phyloP scores from a whole-genome alignment of 441 rosid genomes.

The Erysimum cheiri region DNA sequence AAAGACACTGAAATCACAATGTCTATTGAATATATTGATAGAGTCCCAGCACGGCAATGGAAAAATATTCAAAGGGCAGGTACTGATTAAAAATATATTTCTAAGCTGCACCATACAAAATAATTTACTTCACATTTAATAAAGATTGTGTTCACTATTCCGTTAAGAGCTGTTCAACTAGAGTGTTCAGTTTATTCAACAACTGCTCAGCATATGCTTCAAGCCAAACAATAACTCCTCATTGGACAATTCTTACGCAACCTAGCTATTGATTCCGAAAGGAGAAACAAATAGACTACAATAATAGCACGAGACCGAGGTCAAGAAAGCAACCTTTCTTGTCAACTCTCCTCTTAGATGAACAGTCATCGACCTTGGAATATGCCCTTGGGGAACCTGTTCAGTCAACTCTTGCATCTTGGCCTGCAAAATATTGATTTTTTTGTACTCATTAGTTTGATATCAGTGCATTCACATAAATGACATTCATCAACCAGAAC shows the following conservation, averaged over 20 bases:
- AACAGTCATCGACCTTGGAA: constrained; percentile 94
- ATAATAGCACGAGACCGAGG: constrained; percentile 22
- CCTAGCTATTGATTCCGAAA: constrained; percentile 9
- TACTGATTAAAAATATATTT: neutral
- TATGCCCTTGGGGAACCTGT: constrained; percentile 98
- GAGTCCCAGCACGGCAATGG: neutral
- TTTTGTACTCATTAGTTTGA: neutral
- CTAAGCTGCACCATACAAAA: constrained; percentile 2
- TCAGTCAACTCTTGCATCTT: constrained; percentile 99
- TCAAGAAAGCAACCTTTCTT: constrained; percentile 71
- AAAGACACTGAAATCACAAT: constrained; percentile 2
- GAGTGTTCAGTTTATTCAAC: neutral
- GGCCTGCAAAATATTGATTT: constrained; percentile 61
- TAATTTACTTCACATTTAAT: constrained; percentile 5
- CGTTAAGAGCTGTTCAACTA: neutral
- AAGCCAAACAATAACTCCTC: neutral
- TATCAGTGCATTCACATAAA: constrained; percentile 25
- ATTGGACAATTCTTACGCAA: constrained; percentile 6
- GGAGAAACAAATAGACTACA: constrained; percentile 1
- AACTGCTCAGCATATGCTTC: constrained; percentile 1
- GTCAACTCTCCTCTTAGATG: constrained; percentile 99
- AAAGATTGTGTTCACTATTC: neutral
- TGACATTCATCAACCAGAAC: constrained; percentile 4
- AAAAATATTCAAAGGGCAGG: neutral
- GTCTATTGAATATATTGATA: constrained; percentile 11